Conservation (phyloP, 176 grass and related monocot genomes). For the Tillandsia leiboldiana region DNA sequence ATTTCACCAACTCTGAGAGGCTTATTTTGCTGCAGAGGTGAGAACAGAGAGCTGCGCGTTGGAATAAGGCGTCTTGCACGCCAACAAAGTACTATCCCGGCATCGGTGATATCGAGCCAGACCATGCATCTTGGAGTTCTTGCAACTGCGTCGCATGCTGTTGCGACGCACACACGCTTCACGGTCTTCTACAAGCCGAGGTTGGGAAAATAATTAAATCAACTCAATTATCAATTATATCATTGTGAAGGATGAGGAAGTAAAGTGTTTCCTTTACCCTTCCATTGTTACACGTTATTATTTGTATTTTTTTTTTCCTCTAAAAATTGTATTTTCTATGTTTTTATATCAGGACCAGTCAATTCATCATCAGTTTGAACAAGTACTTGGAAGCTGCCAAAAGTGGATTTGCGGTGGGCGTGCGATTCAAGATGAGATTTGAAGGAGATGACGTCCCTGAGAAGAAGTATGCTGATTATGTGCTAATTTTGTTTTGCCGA, state of each 20-base stretch:
- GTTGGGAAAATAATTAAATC: conserved; percentile 16
- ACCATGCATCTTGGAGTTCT: conserved; percentile 96
- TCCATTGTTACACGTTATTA: not conserved
- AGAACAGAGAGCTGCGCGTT: conserved; percentile 65
- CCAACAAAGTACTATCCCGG: conserved; percentile 63
- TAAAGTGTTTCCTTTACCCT: conserved; percentile 3
- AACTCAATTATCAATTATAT: not conserved
- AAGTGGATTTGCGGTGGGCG: conserved; percentile 27
- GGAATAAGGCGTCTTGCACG: conserved; percentile 61
- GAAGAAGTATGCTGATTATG: conserved; percentile 29
- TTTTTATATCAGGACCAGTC: conserved; percentile 49
- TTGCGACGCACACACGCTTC: conserved; percentile 63
- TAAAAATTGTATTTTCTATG: conserved; percentile 4
- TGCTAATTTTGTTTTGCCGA: too few relatives aligned
- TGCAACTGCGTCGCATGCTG: conserved; percentile 82
- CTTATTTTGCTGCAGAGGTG: conserved; percentile 31
- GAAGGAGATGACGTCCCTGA: conserved; percentile 48
- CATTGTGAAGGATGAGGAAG: not conserved
- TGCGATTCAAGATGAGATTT: conserved; percentile 48
- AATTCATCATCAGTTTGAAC: conserved; percentile 48
- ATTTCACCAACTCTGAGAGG: too few relatives aligned
- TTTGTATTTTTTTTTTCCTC: not conserved
- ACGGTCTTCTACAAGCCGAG: conserved; percentile 91
- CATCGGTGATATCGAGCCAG: conserved; percentile 94
- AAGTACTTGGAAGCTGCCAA: conserved; percentile 43